Percentiles rank a stretch among this genome's conserved stretches.
Evolutionary conservation across 495 filamentous ascomycete genomes (phyloP).

Genomic region (Melanomma pulvis-pyrius): DNA sequence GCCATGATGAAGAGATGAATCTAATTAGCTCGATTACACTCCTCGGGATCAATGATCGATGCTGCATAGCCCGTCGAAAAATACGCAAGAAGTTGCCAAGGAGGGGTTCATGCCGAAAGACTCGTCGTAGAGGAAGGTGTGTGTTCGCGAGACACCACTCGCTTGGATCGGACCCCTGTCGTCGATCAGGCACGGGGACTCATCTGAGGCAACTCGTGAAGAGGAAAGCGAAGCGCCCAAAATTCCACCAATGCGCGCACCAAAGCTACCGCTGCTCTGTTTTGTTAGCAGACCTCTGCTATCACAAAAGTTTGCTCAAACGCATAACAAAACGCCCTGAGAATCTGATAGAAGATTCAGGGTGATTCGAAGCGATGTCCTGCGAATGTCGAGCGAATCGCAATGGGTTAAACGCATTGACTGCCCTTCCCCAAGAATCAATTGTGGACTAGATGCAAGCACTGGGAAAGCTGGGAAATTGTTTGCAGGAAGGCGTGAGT

Average conservation of each 20-base stretch:
- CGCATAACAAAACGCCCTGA: slow-evolving; percentile 24
- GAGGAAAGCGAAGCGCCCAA: slow-evolving; percentile 1
- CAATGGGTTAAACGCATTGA: not conserved
- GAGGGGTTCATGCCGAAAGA: not conserved
- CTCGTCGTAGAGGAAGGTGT: not conserved
- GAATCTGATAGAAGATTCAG: slow-evolving; percentile 7
- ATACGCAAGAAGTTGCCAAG: not conserved
- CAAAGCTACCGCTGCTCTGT: slow-evolving; percentile 4
- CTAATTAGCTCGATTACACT: too few species aligned
- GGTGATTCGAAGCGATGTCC: not conserved
- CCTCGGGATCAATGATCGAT: too few species aligned
- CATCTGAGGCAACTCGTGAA: slow-evolving; percentile 30
- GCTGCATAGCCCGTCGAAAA: not conserved
- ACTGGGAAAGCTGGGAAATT: not conserved
- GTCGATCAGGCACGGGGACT: slow-evolving; percentile 19
- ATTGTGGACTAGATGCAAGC: not conserved
- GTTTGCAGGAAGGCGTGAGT: not conserved
- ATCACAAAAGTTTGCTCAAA: slow-evolving; percentile 15
- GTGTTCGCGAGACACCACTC: not conserved
- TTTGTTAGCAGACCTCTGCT: not conserved
- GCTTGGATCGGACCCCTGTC: slow-evolving; percentile 17
- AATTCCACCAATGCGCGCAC: slow-evolving; percentile 18
- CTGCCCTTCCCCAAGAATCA: not conserved
- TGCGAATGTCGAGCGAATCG: not conserved
- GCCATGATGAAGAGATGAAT: too few species aligned